Evolutionary conservation across 2,329 filamentous ascomycete species (phyloP), one percentile per base, ranked within the genome.

Genomic region (Aspergillus sp.): DNA sequence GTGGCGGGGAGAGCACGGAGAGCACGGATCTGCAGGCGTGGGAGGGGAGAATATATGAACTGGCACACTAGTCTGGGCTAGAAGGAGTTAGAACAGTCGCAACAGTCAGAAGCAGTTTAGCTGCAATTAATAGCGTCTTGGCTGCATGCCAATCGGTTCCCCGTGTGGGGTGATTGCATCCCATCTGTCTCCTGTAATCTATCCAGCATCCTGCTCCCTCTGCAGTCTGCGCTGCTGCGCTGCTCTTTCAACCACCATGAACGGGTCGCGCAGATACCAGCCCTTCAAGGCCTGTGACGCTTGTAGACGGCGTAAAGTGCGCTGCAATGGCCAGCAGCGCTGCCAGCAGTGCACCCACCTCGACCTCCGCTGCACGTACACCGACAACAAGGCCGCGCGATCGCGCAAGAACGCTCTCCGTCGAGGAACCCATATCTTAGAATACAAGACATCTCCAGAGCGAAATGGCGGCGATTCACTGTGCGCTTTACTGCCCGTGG

Each of bases 231-330:
- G 9, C 27, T 30, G 9, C 27, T 30, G 9, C 8, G 4, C 27
- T 30, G 8, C 27, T 3, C 9, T 9, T 9, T 11, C 8, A 11
- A 2, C 9, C 9, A 30, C 4, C 1, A 30, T 30, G 27, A 9
- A 11, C 27, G 27, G 8, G 27, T 30, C 13, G 34, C 34, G 34
- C 34, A 37, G 34, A 37, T 37, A 37, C 15, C 12, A 37, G 34
- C 13, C 7, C 34, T 37, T 37, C 34, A 37, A 37, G 62, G 77
- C 79, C n/a, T 80, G 79, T 61, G 77, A 80, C 59, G 73, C 76
- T 6, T 81, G 78, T 66, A 77, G 77, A 51, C 65, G 75, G 3
- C 73, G 79, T 15, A 80, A 80, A 59, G 77, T 80, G 15, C 75
- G 75, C 55, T 80, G 79, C 64, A 80, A 80, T 61, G 78, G 79